phyloP scores from a whole-genome alignment of 2,329 filamentous ascomycete genomes.

The Aspergillus pseudoglaucus region DNA sequence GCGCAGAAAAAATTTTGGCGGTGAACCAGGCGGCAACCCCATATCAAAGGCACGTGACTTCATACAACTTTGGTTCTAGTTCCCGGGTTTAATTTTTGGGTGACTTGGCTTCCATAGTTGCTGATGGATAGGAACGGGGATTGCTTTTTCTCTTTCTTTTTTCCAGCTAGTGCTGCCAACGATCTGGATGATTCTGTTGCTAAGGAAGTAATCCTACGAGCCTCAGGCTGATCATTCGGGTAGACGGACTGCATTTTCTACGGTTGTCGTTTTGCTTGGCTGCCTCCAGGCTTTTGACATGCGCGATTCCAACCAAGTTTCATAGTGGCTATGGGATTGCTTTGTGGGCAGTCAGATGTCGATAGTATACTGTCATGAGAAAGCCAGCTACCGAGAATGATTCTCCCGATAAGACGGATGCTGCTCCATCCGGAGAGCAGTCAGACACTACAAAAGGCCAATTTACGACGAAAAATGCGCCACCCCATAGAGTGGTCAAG shows the following conservation, averaged over 20 bases:
- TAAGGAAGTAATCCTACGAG: too few species aligned
- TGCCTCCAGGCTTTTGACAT: background rate
- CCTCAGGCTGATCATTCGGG: too few species aligned
- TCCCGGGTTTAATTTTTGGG: too few species aligned
- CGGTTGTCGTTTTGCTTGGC: background rate
- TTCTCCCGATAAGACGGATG: slow-evolving; percentile 1
- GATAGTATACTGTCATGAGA: slow-evolving; percentile 8
- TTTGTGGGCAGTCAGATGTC: background rate
- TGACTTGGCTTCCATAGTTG: too few species aligned
- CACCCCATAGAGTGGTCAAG: slow-evolving; percentile 34
- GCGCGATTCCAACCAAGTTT: background rate
- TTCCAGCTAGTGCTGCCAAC: too few species aligned
- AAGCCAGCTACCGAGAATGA: slow-evolving; percentile 4
- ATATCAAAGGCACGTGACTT: too few species aligned
- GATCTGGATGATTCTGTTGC: too few species aligned
- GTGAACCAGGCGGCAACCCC: background rate
- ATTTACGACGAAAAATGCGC: slow-evolving; percentile 12
- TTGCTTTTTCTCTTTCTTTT: too few species aligned
- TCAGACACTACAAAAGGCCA: background rate
- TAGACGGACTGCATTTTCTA: too few species aligned
- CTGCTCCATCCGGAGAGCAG: background rate
- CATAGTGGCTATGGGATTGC: background rate
- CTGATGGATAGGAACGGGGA: too few species aligned
- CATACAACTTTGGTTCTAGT: too few species aligned
- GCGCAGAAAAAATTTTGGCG: slow-evolving; percentile 8